Evolutionary conservation across 2,329 filamentous ascomycete species (phyloP).

Genomic region (Grosmannia penicillata): DNA sequence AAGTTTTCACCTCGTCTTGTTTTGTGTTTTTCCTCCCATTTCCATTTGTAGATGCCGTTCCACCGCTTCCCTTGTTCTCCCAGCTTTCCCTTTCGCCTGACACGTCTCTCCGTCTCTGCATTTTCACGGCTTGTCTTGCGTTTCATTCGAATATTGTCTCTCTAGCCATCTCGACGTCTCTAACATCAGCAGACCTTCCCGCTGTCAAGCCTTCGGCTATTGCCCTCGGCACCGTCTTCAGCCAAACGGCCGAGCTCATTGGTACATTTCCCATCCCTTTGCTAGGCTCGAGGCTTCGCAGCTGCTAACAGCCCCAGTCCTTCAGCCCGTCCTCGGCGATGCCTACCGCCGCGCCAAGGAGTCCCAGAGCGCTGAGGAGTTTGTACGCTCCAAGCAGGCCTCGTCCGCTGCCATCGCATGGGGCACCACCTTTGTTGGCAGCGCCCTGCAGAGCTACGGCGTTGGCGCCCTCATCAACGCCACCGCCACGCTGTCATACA

Average conservation of each 20-base stretch:
- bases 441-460: conserved; percentile 77
- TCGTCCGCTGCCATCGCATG: conserved; percentile 74
- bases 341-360: conserved; percentile 86
- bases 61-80: no score
- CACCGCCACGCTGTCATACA: conserved; percentile 89
- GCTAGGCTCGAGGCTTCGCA: background rate
- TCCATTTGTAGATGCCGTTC: background rate
- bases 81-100: no score
- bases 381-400: conserved; percentile 85
- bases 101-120: background rate
- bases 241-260: conserved; percentile 78
- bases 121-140: background rate
- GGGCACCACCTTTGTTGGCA: conserved; percentile 81
- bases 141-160: background rate
- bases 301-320: conserved; percentile 29
- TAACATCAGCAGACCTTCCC: conserved; percentile 33
- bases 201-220: conserved; percentile 96
- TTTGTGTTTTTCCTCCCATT: no score
- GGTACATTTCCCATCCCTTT: conserved; percentile 14
- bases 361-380: conserved; percentile 92
- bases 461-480: conserved; percentile 86
- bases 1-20: no score
- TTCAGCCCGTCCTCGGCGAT: conserved; percentile 82
- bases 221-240: conserved; percentile 90
- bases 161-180: background rate